Evolutionary conservation across 495 filamentous ascomycete genomes (phyloP), one percentile per base, ranked within the genome.

Genomic region (Xylona heveae): DNA sequence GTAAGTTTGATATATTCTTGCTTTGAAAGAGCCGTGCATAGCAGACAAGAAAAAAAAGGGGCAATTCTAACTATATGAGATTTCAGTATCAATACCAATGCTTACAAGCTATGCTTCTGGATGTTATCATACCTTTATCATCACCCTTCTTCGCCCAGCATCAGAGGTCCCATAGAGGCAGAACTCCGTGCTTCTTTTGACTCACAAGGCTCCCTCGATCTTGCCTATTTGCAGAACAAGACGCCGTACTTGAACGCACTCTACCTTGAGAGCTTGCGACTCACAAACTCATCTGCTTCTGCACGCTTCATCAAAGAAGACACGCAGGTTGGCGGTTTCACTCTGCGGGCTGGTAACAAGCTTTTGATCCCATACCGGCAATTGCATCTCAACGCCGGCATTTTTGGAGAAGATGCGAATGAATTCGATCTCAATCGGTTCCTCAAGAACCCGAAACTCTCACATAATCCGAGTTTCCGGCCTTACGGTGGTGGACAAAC

Each of bases 401-500:
- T 33, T 13, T 51, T 41, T 28, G 47, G 44, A 13, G 10, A 18
- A 14, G 25, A 49, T 28, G 33, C 41, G 5, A 15, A 31, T 8
- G 8, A 31, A 8, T 47, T 49, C 37, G 27, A 47, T 13, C 23
- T 36, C 6, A 39, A 39, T 7, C 26, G 46, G 8, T 51, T 51
- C 33, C 16, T 51, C 3, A 27, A 34, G 9, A 13, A 42, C n/a
- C 34, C 37, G 17, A 23, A 31, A n/a, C 21, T 48, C 3, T 28
- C 24, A 6, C 21, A 30, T 17, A 32, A 31, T 21, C 23, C 38
- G 4, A 38, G 30, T 18, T 50, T 36, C 24, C 22, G 36, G 33
- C 58, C 59, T 0, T 64, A 50, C 34, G 56, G 55, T 0, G 58
- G 55, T 4, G 57, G 55, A 3, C 32, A 32, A 6, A 46, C 46